Evolutionary conservation across 2,329 filamentous ascomycete species (phyloP).

Genomic region (Cladosporium colombiae): DNA sequence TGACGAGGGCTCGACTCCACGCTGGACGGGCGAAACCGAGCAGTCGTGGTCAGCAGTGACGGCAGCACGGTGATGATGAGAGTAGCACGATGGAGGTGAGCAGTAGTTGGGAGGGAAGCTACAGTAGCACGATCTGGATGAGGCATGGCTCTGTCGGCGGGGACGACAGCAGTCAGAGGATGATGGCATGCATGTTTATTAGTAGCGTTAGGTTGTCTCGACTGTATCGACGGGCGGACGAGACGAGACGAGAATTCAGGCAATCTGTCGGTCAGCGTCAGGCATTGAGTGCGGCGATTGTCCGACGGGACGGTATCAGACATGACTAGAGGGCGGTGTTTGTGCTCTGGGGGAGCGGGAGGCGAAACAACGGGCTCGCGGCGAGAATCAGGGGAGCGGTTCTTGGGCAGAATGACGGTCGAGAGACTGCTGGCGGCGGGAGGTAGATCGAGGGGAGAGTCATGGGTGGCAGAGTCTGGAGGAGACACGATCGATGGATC

Average conservation of each 20-base stretch:
- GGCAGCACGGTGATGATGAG: constrained; percentile 6
- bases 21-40: constrained; percentile 10
- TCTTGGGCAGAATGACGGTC: background rate
- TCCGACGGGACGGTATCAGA: constrained; percentile 3
- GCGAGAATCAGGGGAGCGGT: constrained; percentile 4
- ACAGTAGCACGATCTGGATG: constrained; percentile 1
- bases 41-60: constrained; percentile 17
- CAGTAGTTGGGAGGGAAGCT: background rate
- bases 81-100: constrained; percentile 11
- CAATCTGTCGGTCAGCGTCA: background rate
- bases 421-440: background rate
- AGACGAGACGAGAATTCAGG: background rate
- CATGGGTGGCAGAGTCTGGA: background rate
- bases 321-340: constrained; percentile 2
- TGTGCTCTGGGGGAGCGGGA: constrained; percentile 14
- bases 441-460: background rate
- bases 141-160: background rate
- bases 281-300: constrained; percentile 1
- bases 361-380: constrained; percentile 8
- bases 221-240: background rate
- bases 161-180: constrained; percentile 1
- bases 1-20: constrained; percentile 16
- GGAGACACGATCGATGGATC: background rate
- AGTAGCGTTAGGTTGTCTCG: background rate
- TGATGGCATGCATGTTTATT: constrained; percentile 1